Evolutionary conservation across 495 filamentous ascomycete genomes (phyloP).

Genomic region (Aspergillus haitiensis): DNA sequence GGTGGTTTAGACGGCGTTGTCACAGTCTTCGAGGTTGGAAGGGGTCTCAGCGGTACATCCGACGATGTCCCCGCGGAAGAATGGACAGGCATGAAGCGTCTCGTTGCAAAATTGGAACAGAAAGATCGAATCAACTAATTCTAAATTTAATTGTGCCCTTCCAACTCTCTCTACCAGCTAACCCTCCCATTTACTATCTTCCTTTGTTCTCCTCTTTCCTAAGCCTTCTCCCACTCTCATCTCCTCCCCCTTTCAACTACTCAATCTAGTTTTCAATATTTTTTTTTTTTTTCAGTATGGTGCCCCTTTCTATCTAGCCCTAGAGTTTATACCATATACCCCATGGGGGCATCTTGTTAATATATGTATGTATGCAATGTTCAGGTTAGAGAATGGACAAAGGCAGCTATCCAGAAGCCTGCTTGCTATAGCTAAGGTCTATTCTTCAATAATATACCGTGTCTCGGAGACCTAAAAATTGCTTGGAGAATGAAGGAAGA

Average conservation of each 20-base stretch:
- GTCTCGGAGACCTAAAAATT: too few species aligned
- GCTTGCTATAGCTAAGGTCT: too few species aligned
- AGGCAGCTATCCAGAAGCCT: neutral
- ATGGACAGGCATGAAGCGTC: conserved; percentile 85
- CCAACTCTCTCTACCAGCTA: neutral
- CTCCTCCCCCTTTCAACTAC: neutral
- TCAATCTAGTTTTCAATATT: neutral
- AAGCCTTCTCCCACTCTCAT: neutral
- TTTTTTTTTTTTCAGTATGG: conserved; percentile 10
- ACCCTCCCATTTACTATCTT: neutral
- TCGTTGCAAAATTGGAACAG: conserved; percentile 67
- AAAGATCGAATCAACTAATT: conserved; percentile 36
- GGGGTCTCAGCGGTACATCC: conserved; percentile 70
- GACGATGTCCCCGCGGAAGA: conserved; percentile 81
- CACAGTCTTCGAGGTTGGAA: conserved; percentile 91
- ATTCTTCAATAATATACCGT: too few species aligned
- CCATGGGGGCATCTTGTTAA: conserved; percentile 11
- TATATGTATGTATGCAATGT: conserved; percentile 10
- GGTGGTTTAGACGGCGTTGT: conserved; percentile 88
- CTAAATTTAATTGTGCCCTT: neutral
- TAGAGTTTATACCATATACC: conserved; percentile 16
- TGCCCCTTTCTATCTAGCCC: conserved; percentile 7
- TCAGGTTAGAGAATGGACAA: neutral
- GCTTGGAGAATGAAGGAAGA: too few species aligned
- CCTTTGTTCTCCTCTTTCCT: neutral